These are phyloP conservation scores for Castanea crenata DNA, from an alignment of 306 rosid species.

Conservation along the genomic window DNA sequence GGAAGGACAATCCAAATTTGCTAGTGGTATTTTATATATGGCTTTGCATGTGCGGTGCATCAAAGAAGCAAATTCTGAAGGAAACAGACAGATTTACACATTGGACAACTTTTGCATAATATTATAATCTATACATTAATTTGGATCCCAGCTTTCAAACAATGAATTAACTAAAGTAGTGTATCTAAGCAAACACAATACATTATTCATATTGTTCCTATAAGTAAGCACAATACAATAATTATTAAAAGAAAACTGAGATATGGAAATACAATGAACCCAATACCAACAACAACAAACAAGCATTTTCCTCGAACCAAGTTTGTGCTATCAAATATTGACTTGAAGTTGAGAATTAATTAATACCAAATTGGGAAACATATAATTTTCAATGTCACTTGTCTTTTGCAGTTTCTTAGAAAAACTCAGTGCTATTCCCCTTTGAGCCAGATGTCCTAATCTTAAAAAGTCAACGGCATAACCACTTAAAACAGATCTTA, in stretches of 20 bases:
- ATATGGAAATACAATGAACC: slow-evolving; percentile 19
- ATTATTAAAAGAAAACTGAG: neutral
- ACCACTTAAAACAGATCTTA: neutral
- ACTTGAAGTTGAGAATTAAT: neutral
- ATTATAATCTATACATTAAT: slow-evolving; percentile 14
- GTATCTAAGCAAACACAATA: slow-evolving; percentile 20
- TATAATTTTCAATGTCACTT: neutral
- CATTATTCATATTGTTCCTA: no score
- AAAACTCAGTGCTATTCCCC: neutral
- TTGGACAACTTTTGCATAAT: slow-evolving; percentile 19
- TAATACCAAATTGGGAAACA: neutral
- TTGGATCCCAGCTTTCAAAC: slow-evolving; percentile 16
- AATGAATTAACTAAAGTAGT: slow-evolving; percentile 4
- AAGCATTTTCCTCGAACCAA: slow-evolving; percentile 13
- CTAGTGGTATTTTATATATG: slow-evolving; percentile 27
- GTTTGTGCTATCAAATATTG: slow-evolving; percentile 14
- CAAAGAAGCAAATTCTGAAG: slow-evolving; percentile 18
- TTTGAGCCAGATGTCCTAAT: neutral
- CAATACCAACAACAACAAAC: slow-evolving; percentile 9
- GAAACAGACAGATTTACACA: slow-evolving; percentile 19
- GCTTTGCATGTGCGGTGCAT: slow-evolving; percentile 48
- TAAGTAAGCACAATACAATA: neutral
- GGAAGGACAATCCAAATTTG: slow-evolving; percentile 10
- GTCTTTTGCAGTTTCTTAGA: neutral
- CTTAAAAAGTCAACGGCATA: slow-evolving; percentile 1